Evolutionary conservation across 2,329 filamentous ascomycete species (phyloP).

Genomic region (Exophiala bonariae): DNA sequence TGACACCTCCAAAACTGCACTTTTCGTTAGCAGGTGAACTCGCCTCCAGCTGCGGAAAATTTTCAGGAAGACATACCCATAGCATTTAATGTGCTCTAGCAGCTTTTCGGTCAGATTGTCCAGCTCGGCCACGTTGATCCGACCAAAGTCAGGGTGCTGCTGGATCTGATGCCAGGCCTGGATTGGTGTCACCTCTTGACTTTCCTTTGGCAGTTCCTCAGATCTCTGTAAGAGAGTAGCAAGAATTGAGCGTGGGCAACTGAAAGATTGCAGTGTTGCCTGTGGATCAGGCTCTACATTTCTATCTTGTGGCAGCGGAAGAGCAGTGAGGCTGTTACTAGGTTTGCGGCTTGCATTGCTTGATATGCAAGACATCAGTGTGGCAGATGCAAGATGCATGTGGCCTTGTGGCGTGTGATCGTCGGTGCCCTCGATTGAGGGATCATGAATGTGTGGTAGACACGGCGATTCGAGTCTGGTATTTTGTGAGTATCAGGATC

Average conservation of each 20-base stretch:
- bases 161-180: constrained; percentile 38
- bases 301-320: background rate
- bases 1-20: constrained; percentile 2
- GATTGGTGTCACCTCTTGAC: constrained; percentile 36
- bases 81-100: constrained; percentile 31
- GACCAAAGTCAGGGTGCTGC: constrained; percentile 27
- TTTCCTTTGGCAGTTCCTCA: constrained; percentile 22
- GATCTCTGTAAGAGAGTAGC: constrained; percentile 18
- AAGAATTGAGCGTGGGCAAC: constrained; percentile 10
- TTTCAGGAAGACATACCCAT: constrained; percentile 31
- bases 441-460: constrained; percentile 31
- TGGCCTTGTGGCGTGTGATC: constrained; percentile 30
- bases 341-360: constrained; percentile 9
- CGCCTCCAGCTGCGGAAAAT: background rate
- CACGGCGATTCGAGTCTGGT: constrained; percentile 37
- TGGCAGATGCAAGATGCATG: constrained; percentile 32
- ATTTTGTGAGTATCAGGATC: too few species aligned
- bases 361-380: constrained; percentile 26
- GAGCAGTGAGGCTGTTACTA: constrained; percentile 18
- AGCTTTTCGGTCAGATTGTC: constrained; percentile 28
- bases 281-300: too few species aligned
- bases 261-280: background rate
- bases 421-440: constrained; percentile 16
- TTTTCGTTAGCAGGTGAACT: background rate
- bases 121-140: constrained; percentile 26